Conservation (phyloP, 2,329 filamentous ascomycete genomes). For the Hortaea werneckii region DNA sequence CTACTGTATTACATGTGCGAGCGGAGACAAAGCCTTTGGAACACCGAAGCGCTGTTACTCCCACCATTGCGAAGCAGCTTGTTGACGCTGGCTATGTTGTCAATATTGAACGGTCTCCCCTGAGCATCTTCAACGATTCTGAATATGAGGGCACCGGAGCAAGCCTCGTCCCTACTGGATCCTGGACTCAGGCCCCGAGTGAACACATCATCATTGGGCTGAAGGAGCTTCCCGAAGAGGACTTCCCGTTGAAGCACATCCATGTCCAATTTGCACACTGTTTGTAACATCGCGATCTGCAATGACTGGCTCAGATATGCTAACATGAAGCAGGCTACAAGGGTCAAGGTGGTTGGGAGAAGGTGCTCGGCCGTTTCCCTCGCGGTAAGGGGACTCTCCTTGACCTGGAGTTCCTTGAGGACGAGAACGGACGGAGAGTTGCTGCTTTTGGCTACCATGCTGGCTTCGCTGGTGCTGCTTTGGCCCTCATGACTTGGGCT, state of each 20-base stretch:
- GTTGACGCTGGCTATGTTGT: conserved; percentile 31
- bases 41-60: conserved; percentile 29
- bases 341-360: conserved; percentile 63
- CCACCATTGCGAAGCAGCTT: conserved; percentile 31
- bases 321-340: conserved; percentile 24
- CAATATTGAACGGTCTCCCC: conserved; percentile 29
- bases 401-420: conserved; percentile 78
- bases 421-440: conserved; percentile 58
- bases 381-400: conserved; percentile 66
- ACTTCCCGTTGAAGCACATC: conserved; percentile 60
- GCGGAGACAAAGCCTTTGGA: conserved; percentile 30
- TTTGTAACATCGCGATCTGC: conserved; percentile 4
- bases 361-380: conserved; percentile 68
- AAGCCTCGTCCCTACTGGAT: conserved; percentile 29
- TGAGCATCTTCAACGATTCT: conserved; percentile 30
- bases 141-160: conserved; percentile 33
- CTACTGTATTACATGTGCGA: conserved; percentile 22
- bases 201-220: conserved; percentile 29
- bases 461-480: conserved; percentile 55
- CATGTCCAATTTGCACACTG: conserved; percentile 31
- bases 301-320: neutral
- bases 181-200: conserved; percentile 32
- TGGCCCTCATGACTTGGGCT: conserved; percentile 69
- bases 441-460: conserved; percentile 63
- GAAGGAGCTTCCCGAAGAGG: conserved; percentile 43